Base-by-base conservation (phyloP, 1,139 yeast species). In the Maudiozyma humilis region DNA sequence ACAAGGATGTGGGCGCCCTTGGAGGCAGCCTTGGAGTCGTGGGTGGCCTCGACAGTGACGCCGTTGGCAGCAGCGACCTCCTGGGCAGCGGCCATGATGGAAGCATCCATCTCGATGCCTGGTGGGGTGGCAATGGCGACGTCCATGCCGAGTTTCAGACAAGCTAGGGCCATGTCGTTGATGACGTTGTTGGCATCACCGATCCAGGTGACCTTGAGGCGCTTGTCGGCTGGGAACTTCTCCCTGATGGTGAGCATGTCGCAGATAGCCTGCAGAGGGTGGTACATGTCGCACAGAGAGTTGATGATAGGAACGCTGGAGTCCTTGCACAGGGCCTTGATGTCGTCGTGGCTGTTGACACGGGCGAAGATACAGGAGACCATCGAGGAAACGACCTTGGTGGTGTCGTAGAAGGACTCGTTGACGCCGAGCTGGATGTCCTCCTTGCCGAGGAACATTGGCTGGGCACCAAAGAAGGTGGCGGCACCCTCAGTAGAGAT, bases 151-250 rank as follows among this genome's bases (percentile, higher is more conserved):
- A 78, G 71, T 67, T 82, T 87, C 56, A 88, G 74, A 32, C 95
- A 79, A 7, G 96, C 97, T 54, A 89, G 78, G n/a, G 94, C 79
- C 66, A 91, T 73, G 66, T 91, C 98, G 64, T 91, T 91, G 51
- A 91, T 80, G 32, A 91, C 98, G 59, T 91, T 91, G 64, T 91
- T 91, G 38, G 97, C 82, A 63, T 91, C 98, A 47, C 98, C 98
- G 23, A 91, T 78, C 98, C 98, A 91, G 1, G 96, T 79, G 47
- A 91, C 69, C 57, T 88, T 89, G 52, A 88, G 72, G 17, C 66
- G 64, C 39, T 67, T 63, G 35, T 56, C 56, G 25, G 17, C 16
- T 14, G 25, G 17, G 60, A 87, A 84, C 3, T 81, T 66, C 65
- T 91, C 96, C 53, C 81, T 79, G 47, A 91, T 84, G 4, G 97